A percentile compares a stretch with the other conserved stretches of the same genome.
These are phyloP conservation scores for Primulina huaijiensis DNA, from an alignment of 257 asterid genomes.

Conservation along the genomic window DNA sequence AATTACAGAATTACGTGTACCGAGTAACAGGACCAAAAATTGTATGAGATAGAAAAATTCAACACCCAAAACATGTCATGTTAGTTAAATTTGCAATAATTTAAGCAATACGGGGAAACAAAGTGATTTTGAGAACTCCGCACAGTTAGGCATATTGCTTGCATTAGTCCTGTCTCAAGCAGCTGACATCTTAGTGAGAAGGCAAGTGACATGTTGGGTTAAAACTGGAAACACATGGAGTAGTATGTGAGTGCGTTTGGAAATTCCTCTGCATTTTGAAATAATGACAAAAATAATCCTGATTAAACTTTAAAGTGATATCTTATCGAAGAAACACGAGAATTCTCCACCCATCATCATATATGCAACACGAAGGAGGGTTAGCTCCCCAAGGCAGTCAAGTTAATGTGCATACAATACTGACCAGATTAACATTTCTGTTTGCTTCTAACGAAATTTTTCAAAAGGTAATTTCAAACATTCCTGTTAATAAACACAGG, in stretches of 20 bases:
- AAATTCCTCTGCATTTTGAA: neutral
- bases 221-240: neutral
- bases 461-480: conserved; percentile 17
- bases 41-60: neutral
- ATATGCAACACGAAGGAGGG: conserved; percentile 3
- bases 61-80: neutral
- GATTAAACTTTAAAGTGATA: conserved; percentile 8
- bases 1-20: neutral
- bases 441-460: conserved; percentile 8
- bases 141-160: conserved; percentile 3
- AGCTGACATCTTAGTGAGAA: neutral
- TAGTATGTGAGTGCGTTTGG: neutral
- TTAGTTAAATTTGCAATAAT: neutral
- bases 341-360: conserved; percentile 13
- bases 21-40: neutral
- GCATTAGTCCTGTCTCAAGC: neutral
- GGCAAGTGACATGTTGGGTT: neutral
- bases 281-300: too few species aligned
- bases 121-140: neutral
- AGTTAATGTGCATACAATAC: neutral
- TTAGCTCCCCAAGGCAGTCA: conserved; percentile 3
- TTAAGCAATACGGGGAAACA: neutral
- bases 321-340: conserved; percentile 15
- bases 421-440: neutral
- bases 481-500: neutral